These are phyloP conservation scores for Phytophthora vignae DNA, from an alignment of 352 stramenopile species.

Conservation along the genomic window DNA sequence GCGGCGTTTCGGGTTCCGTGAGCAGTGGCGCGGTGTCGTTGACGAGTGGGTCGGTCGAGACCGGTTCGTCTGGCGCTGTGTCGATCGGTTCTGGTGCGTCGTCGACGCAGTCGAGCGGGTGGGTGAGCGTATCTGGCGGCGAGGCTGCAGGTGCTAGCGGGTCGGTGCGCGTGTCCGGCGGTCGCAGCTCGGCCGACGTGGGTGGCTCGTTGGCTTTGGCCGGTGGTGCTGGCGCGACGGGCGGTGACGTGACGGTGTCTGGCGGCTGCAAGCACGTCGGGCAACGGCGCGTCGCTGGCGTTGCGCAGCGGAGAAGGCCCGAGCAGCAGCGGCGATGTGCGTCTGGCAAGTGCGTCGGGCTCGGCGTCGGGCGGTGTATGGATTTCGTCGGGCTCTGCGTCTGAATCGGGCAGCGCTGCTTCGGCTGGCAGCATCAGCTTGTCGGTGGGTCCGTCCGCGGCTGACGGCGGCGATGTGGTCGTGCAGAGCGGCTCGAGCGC, in stretches of 20 bases:
- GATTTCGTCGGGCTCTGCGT: conserved; percentile 27
- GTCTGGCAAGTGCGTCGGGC: conserved; percentile 24
- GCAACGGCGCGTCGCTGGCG: conserved; percentile 18
- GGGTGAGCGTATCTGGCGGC: too few relatives aligned
- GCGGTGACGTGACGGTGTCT: conserved; percentile 25
- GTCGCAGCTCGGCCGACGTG: too few relatives aligned
- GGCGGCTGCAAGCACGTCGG: conserved; percentile 21
- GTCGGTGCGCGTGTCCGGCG: too few relatives aligned
- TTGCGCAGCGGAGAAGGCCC: conserved; percentile 31
- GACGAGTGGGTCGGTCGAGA: too few relatives aligned
- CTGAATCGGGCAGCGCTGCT: conserved; percentile 1
- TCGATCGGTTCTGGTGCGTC: too few relatives aligned
- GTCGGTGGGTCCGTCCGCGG: conserved; percentile 22
- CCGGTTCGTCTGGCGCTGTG: too few relatives aligned
- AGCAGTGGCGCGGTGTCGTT: too few relatives aligned
- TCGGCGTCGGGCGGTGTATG: conserved; percentile 21
- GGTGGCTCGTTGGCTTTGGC: too few relatives aligned
- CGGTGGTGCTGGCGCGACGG: too few relatives aligned
- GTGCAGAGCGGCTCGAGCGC: conserved; percentile 13
- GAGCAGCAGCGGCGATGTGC: conserved; percentile 25
- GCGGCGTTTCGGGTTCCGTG: too few relatives aligned
- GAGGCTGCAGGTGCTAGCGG: too few relatives aligned
- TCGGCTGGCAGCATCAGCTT: conserved; percentile 21
- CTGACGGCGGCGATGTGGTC: conserved; percentile 23
- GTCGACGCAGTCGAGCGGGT: too few relatives aligned